Conservation (phyloP, 805 yeast genomes). For the Tetrapisispora taiwanensis region DNA sequence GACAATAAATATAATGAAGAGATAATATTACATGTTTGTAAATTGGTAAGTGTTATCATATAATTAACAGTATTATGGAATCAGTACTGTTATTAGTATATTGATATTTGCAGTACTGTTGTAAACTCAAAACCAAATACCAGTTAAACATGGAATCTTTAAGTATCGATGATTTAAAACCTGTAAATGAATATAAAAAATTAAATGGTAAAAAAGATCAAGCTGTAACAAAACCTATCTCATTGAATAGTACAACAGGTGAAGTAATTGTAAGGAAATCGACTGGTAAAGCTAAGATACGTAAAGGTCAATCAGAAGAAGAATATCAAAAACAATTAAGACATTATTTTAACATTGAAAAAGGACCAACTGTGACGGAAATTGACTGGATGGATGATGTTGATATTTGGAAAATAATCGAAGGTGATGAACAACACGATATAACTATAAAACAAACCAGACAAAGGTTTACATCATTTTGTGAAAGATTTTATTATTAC, state of each 20-base stretch:
- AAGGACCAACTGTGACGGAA: constrained; percentile 52
- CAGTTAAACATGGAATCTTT: neutral
- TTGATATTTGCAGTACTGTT: no score
- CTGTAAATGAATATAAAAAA: neutral
- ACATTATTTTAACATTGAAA: constrained; percentile 33
- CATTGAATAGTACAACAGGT: constrained; percentile 27
- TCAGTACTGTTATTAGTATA: no score
- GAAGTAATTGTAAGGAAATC: constrained; percentile 37
- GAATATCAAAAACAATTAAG: constrained; percentile 44
- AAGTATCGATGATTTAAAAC: neutral
- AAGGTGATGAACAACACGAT: constrained; percentile 13
- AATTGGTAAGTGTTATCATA: no score
- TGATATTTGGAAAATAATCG: constrained; percentile 2
- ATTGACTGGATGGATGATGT: constrained; percentile 21
- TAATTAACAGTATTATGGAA: no score
- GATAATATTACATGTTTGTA: no score
- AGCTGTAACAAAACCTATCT: constrained; percentile 19
- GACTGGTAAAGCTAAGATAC: constrained; percentile 37
- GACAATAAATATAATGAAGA: no score
- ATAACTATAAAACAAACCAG: constrained; percentile 43
- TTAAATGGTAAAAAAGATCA: constrained; percentile 7
- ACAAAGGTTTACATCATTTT: constrained; percentile 44
- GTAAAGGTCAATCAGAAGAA: constrained; percentile 67
- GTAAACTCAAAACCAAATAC: no score
- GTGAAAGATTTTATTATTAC: constrained; percentile 53